phyloP scores from a whole-genome alignment of 768 basidiomycete genomes.

The Gymnopilus junonius region DNA sequence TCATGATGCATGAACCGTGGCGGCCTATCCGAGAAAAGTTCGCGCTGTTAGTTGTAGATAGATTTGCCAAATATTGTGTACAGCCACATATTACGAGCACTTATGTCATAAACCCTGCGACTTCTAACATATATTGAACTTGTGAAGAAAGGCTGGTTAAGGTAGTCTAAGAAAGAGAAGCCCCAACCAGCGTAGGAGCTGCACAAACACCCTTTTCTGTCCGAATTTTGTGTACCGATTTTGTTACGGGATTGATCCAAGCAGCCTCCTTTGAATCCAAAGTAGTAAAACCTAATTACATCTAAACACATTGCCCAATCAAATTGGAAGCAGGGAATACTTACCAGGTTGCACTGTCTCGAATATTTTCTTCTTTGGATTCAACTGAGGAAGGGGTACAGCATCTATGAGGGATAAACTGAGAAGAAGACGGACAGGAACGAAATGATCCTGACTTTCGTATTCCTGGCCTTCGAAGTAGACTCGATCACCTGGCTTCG shows the following conservation, averaged over 20 bases:
- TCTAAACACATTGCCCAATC: not conserved
- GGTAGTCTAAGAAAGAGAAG: slow-evolving; percentile 77
- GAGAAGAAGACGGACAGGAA: not conserved
- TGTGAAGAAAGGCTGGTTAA: not conserved
- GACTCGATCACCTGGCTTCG: slow-evolving; percentile 90
- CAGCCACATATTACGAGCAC: slow-evolving; percentile 20
- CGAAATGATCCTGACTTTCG: slow-evolving; percentile 57
- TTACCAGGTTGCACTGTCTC: slow-evolving; percentile 93
- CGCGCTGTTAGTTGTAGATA: slow-evolving; percentile 12
- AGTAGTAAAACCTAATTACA: slow-evolving; percentile 76
- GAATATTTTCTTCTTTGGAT: slow-evolving; percentile 99
- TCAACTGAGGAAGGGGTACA: slow-evolving; percentile 80
- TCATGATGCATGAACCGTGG: slow-evolving; percentile 11
- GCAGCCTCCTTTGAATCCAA: slow-evolving; percentile 87
- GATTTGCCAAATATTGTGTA: slow-evolving; percentile 19
- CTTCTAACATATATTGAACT: too few species aligned
- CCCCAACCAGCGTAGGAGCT: slow-evolving; percentile 83
- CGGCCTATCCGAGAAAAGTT: slow-evolving; percentile 12
- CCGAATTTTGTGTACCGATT: slow-evolving; percentile 80
- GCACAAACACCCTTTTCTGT: slow-evolving; percentile 84
- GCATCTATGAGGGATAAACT: slow-evolving; percentile 42
- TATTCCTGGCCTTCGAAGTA: slow-evolving; percentile 94
- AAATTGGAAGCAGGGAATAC: slow-evolving; percentile 2
- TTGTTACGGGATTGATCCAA: slow-evolving; percentile 87
- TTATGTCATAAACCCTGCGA: too few species aligned